Conservation (phyloP, 768 basidiomycete genomes). For the Termitomyces sp. region DNA sequence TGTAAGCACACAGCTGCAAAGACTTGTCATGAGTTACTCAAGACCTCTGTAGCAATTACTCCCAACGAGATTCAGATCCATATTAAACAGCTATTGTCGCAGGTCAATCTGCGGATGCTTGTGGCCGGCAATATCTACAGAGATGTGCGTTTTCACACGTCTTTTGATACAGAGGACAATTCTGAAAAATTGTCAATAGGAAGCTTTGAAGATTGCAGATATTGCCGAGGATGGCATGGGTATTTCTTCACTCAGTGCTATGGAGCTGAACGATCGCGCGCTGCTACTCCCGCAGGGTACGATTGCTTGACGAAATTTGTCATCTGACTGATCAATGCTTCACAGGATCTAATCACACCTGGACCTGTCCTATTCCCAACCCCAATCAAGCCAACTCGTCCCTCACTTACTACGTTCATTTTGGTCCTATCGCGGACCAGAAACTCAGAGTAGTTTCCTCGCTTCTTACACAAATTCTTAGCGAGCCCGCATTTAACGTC, state of each 20-base stretch:
- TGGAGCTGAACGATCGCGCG: slow-evolving; percentile 51
- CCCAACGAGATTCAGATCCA: slow-evolving; percentile 68
- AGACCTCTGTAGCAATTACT: slow-evolving; percentile 54
- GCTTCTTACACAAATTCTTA: slow-evolving; percentile 78
- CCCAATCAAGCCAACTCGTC: slow-evolving; percentile 84
- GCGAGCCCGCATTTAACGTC: slow-evolving; percentile 89
- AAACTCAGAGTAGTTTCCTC: slow-evolving; percentile 61
- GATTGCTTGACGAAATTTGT: slow-evolving; percentile 9
- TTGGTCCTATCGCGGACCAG: slow-evolving; percentile 67
- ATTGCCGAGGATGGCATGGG: slow-evolving; percentile 66
- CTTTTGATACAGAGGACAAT: neutral
- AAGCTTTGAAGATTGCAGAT: slow-evolving; percentile 71
- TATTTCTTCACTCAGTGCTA: slow-evolving; percentile 48
- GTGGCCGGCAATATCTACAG: slow-evolving; percentile 83
- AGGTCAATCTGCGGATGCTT: slow-evolving; percentile 68
- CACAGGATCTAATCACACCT: slow-evolving; percentile 68
- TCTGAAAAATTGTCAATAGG: slow-evolving; percentile 37
- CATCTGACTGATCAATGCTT: slow-evolving; percentile 3
- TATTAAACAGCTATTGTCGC: slow-evolving; percentile 52
- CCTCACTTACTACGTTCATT: slow-evolving; percentile 80
- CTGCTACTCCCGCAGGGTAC: slow-evolving; percentile 72
- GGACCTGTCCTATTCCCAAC: slow-evolving; percentile 69
- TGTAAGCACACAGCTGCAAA: slow-evolving; percentile 43
- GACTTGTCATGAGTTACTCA: neutral
- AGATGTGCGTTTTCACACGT: slow-evolving; percentile 49